Conservation (phyloP, 345 rosid species). For the Brassica cretica region DNA sequence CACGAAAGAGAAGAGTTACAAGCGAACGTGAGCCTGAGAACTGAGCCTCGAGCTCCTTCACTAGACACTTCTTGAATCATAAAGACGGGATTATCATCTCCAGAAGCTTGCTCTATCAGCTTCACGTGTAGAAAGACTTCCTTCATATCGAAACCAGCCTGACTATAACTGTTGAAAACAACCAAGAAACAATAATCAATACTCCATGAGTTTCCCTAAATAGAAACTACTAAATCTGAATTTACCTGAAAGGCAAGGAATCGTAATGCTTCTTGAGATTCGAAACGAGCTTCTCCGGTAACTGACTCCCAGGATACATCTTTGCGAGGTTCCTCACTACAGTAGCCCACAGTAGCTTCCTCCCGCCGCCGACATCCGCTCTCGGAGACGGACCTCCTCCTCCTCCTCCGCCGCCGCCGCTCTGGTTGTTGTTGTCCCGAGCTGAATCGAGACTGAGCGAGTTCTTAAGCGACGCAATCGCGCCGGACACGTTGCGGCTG, state of each 20-base stretch:
- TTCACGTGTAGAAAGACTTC: conserved; percentile 90
- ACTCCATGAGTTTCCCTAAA: conserved; percentile 13
- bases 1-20: conserved; percentile 78
- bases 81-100: conserved; percentile 71
- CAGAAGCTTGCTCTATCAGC: conserved; percentile 90
- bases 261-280: conserved; percentile 92
- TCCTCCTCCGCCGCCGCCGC: not conserved
- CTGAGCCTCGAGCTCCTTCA: conserved; percentile 57
- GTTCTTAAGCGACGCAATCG: conserved; percentile 85
- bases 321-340: conserved; percentile 88
- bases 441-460: conserved; percentile 74
- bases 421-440: conserved; percentile 44
- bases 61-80: conserved; percentile 69
- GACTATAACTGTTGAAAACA: conserved; percentile 64
- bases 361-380: conserved; percentile 48
- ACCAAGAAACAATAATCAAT: conserved; percentile 12
- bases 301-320: conserved; percentile 90
- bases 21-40: conserved; percentile 74
- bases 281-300: conserved; percentile 93
- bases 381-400: conserved; percentile 34
- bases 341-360: conserved; percentile 84
- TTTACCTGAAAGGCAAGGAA: conserved; percentile 89
- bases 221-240: conserved; percentile 10
- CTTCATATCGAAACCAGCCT: conserved; percentile 92
- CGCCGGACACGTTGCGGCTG: conserved; percentile 83